Base-by-base conservation (phyloP, 352 stramenopile species). In the Phytophthora fragariae region DNA sequence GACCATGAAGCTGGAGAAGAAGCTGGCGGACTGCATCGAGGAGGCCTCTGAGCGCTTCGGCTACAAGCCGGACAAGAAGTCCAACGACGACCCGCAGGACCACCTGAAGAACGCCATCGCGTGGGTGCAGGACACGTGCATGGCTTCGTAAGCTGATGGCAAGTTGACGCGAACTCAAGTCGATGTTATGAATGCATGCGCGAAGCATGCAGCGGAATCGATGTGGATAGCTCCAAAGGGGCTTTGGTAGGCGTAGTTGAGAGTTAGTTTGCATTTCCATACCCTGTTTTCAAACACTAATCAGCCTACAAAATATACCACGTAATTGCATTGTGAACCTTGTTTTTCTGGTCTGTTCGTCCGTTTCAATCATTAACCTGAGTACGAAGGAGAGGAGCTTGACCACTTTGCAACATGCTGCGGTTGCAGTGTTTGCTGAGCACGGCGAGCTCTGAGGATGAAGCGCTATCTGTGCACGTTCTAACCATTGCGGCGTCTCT, bases 81-180 rank as follows among this genome's bases (percentile, higher is more conserved):
- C 58, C 6, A 37, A 49, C 17, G 65, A 76, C 19, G 44, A 44
- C 37, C 37, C 46, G 5, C 31, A 41, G 14, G 60, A 73, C 14
- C 52, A 74, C n/a, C 68, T 83, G 15, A 73, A 76, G 56, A 47
- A 68, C 5, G 76, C 71, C 2, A 72, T 80, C 62, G 39, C 12
- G n/a, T 82, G 73, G 76, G 62, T 86, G 10, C 54, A 77, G 10
- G 37, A 56, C 11, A 65, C 70, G 11, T 84, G 79, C 50, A 75
- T 72, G 62, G 57, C 57, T 12, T 65, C 68, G 41, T 75, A 68
- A 58, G 72, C 35, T 67, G 81, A 55, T 84, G 79, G 61, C 63
- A 84, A 64, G 70, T 70, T 37, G 6, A 37, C 1, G 0, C 9
- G 33, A 37, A 1, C 33, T 3, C 33, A 12, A 44, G 37, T 44